These are phyloP conservation scores for Fusarium palustre DNA, from an alignment of 2,329 filamentous ascomycete species.

Conservation along the genomic window DNA sequence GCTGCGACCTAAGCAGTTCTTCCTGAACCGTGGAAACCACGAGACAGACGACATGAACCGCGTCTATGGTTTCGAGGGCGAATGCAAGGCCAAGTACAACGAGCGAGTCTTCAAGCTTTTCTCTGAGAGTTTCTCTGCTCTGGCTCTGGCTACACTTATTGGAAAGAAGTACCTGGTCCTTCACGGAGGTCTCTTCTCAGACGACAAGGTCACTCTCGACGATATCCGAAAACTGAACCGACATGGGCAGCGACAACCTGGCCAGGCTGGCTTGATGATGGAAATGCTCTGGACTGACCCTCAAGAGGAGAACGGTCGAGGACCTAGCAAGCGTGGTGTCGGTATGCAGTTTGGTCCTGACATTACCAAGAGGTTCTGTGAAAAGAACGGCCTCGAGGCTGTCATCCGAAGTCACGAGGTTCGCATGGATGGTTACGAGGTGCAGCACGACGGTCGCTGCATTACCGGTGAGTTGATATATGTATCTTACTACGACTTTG, in stretches of 20 bases:
- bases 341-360: slow-evolving; percentile 97
- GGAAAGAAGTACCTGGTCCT: slow-evolving; percentile 92
- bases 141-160: slow-evolving; percentile 91
- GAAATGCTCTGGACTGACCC: slow-evolving; percentile 99
- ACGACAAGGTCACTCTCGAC: slow-evolving; percentile 90
- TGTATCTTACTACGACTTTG: not conserved
- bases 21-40: slow-evolving; percentile 97
- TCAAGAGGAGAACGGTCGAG: slow-evolving; percentile 84
- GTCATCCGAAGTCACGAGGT: slow-evolving; percentile 98
- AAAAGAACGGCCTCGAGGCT: slow-evolving; percentile 92
- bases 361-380: slow-evolving; percentile 95
- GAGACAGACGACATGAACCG: slow-evolving; percentile 99
- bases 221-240: slow-evolving; percentile 94
- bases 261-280: slow-evolving; percentile 98
- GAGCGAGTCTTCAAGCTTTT: slow-evolving; percentile 96
- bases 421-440: slow-evolving; percentile 98
- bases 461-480: slow-evolving; percentile 77
- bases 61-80: slow-evolving; percentile 97
- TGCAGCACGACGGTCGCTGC: slow-evolving; percentile 94
- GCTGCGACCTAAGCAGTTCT: slow-evolving; percentile 88
- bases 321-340: slow-evolving; percentile 95
- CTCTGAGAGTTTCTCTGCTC: slow-evolving; percentile 95
- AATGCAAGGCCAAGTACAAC: slow-evolving; percentile 98
- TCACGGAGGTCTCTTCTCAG: slow-evolving; percentile 94
- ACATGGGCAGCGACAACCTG: slow-evolving; percentile 91